Conservation (phyloP, 768 basidiomycete species). For the Boletus insuetus region DNA sequence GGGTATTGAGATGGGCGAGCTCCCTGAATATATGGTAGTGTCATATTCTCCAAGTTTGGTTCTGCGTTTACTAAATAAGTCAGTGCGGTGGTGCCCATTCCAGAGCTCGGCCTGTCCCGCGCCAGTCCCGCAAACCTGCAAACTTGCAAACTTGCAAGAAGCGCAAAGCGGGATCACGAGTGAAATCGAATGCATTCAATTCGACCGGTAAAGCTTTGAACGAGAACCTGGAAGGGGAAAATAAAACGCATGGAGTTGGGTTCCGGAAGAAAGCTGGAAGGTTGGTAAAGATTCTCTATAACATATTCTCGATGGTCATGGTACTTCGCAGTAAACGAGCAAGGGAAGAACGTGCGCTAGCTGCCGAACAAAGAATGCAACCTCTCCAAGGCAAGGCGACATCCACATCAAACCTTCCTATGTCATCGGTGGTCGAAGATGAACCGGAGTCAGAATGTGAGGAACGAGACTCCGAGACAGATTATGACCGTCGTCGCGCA, state of each 20-base stretch:
- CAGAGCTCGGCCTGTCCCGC: conserved; percentile 52
- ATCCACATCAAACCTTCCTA: conserved; percentile 3
- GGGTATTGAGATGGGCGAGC: conserved; percentile 51
- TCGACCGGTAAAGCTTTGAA: conserved; percentile 55
- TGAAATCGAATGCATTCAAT: conserved; percentile 58
- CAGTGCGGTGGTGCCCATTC: conserved; percentile 82
- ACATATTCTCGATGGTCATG: not conserved
- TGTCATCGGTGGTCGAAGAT: conserved; percentile 22
- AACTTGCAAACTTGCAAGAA: conserved; percentile 63
- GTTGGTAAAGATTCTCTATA: conserved; percentile 33
- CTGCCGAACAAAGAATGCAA: conserved; percentile 62
- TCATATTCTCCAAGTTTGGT: not conserved
- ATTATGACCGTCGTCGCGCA: conserved; percentile 47
- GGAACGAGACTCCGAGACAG: conserved; percentile 43
- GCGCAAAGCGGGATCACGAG: conserved; percentile 69
- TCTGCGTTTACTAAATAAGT: not conserved
- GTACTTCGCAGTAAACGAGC: conserved; percentile 61
- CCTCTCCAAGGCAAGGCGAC: conserved; percentile 37
- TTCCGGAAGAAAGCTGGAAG: conserved; percentile 72
- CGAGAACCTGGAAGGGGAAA: conserved; percentile 36
- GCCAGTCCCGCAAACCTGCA: conserved; percentile 47
- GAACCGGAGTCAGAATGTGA: conserved; percentile 39
- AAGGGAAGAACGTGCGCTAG: conserved; percentile 72
- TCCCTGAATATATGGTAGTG: conserved; percentile 75
- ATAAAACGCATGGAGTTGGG: conserved; percentile 49